Conservation (phyloP, 495 filamentous ascomycete species). For the Tuber magnatum region DNA sequence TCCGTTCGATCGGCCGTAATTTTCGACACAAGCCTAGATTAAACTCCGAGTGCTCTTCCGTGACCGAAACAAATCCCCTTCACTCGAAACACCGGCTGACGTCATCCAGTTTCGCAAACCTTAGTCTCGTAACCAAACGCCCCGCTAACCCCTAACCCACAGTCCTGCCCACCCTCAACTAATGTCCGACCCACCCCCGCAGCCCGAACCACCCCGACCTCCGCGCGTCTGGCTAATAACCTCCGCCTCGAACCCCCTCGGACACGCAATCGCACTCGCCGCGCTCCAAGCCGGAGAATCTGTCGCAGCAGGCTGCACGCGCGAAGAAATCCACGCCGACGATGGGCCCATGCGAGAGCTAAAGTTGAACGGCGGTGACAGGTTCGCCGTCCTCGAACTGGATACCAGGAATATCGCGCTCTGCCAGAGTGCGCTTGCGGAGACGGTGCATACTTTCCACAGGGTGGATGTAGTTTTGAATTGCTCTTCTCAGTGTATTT, state of each 20-base stretch:
- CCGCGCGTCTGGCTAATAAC: constrained; percentile 69
- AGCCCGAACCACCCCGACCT: background rate
- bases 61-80: background rate
- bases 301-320: constrained; percentile 68
- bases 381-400: constrained; percentile 43
- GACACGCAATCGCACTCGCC: constrained; percentile 58
- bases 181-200: background rate
- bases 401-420: constrained; percentile 49
- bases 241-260: constrained; percentile 71
- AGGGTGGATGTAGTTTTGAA: constrained; percentile 82
- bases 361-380: constrained; percentile 52
- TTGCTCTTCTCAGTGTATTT: constrained; percentile 45
- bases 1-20: too few species aligned
- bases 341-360: constrained; percentile 34
- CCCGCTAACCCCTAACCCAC: background rate
- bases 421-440: constrained; percentile 75
- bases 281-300: constrained; percentile 74
- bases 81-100: background rate
- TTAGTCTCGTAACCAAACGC: too few species aligned
- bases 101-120: background rate
- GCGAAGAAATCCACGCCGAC: constrained; percentile 56
- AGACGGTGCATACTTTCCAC: constrained; percentile 75
- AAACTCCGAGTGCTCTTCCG: background rate
- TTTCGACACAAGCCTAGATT: too few species aligned
- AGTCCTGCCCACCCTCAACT: background rate